phyloP scores from a whole-genome alignment of 352 stramenopile genomes.

The Pythium sp. region DNA sequence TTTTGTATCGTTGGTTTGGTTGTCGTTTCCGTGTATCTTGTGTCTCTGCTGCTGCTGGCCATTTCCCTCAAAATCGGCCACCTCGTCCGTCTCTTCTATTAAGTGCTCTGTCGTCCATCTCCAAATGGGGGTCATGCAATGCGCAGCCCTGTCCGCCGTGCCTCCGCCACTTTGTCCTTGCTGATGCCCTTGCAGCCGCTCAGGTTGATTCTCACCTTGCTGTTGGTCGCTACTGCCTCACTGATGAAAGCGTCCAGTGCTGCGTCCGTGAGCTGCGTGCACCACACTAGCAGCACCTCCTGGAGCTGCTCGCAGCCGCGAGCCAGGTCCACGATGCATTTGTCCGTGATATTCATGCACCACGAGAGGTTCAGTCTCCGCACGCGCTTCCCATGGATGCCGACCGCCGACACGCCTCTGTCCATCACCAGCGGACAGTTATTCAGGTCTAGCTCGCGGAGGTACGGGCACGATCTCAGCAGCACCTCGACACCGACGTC shows the following conservation, averaged over 20 bases:
- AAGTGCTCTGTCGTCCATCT: background rate
- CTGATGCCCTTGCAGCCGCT: constrained; percentile 72
- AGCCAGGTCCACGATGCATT: constrained; percentile 67
- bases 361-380: constrained; percentile 77
- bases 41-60: background rate
- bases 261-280: constrained; percentile 76
- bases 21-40: background rate
- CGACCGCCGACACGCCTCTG: constrained; percentile 55
- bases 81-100: background rate
- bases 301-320: constrained; percentile 55
- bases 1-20: background rate
- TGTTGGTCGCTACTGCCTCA: constrained; percentile 2
- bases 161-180: constrained; percentile 28
- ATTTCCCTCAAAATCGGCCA: constrained; percentile 2
- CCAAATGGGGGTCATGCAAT: constrained; percentile 21
- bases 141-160: constrained; percentile 30
- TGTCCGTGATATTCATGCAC: constrained; percentile 90
- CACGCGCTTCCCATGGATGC: constrained; percentile 47
- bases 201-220: constrained; percentile 43
- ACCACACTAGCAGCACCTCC: constrained; percentile 78
- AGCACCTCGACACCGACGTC: constrained; percentile 73
- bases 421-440: constrained; percentile 85
- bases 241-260: constrained; percentile 54
- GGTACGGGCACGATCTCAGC: constrained; percentile 40
- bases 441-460: constrained; percentile 65